A percentile compares a stretch with the other conserved stretches of the same genome.
Evolutionary conservation across 2,329 filamentous ascomycete genomes (phyloP).

Genomic region (Sporothrix pallida): DNA sequence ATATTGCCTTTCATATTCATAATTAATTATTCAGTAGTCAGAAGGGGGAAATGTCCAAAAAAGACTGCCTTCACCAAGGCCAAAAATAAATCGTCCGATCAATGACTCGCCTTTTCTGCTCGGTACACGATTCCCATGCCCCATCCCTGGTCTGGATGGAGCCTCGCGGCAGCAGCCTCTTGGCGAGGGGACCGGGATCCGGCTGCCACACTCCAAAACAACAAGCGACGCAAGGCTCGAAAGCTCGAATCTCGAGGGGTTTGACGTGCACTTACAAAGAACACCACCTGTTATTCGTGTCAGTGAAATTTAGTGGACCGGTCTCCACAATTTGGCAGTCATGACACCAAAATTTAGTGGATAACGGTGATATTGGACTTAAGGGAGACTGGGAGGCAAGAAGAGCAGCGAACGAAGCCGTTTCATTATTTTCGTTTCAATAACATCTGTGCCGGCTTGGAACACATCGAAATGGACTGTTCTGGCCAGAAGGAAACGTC

Average conservation of each 20-base stretch:
- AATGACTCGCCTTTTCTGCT: neutral
- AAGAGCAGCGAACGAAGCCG: too few species aligned
- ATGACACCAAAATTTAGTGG: neutral
- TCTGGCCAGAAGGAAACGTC: too few species aligned
- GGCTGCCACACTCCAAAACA: neutral
- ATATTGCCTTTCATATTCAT: too few species aligned
- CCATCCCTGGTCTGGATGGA: neutral
- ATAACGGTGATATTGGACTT: too few species aligned
- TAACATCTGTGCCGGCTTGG: neutral
- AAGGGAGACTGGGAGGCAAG: too few species aligned
- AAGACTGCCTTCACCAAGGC: too few species aligned
- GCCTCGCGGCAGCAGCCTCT: neutral
- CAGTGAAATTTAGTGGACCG: neutral
- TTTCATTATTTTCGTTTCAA: neutral
- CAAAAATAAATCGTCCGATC: neutral
- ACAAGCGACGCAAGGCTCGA: too few species aligned
- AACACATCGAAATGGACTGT: too few species aligned
- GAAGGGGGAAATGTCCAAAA: too few species aligned
- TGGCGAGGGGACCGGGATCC: neutral
- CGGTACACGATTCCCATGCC: constrained; percentile 1
- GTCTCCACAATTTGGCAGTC: neutral
- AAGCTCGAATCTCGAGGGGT: neutral
- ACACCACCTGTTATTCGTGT: neutral
- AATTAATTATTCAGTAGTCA: too few species aligned
- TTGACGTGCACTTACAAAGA: constrained; percentile 9